Conservation (phyloP, 257 asterid species). For the Thymus quinquecostatus region DNA sequence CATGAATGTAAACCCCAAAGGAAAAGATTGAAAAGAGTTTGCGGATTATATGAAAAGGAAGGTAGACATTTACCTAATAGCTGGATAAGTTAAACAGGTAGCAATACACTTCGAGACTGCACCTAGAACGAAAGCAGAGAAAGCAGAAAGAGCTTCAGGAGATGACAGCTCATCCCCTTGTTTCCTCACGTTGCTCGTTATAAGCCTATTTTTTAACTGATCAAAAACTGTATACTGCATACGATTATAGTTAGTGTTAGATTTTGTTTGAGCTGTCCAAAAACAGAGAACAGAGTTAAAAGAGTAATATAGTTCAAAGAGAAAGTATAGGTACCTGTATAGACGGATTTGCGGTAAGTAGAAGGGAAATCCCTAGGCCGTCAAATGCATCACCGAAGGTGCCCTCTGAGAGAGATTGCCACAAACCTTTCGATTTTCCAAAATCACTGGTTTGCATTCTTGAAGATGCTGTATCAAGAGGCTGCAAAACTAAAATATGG, state of each 20-base stretch:
- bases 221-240: constrained; percentile 92
- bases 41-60: neutral
- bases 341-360: constrained; percentile 85
- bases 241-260: constrained; percentile 26
- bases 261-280: constrained; percentile 11
- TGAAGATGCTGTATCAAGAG: constrained; percentile 92
- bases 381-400: constrained; percentile 83
- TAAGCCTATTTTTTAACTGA: constrained; percentile 70
- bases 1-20: neutral
- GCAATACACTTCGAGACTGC: constrained; percentile 88
- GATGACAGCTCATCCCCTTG: constrained; percentile 42
- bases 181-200: constrained; percentile 49
- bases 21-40: constrained; percentile 3
- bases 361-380: constrained; percentile 87
- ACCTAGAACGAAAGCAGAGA: constrained; percentile 76
- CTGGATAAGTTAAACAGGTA: constrained; percentile 82
- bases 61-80: constrained; percentile 58
- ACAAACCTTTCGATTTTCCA: constrained; percentile 87
- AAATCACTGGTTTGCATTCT: constrained; percentile 95
- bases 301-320: constrained; percentile 12
- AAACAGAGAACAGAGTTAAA: neutral
- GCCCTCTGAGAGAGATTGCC: constrained; percentile 79
- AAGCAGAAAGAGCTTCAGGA: constrained; percentile 78
- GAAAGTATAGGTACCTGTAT: constrained; percentile 59
- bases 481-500: constrained; percentile 57